These are phyloP conservation scores for Fonsecaea monophora DNA, from an alignment of 2,329 filamentous ascomycete species.

Conservation along the genomic window DNA sequence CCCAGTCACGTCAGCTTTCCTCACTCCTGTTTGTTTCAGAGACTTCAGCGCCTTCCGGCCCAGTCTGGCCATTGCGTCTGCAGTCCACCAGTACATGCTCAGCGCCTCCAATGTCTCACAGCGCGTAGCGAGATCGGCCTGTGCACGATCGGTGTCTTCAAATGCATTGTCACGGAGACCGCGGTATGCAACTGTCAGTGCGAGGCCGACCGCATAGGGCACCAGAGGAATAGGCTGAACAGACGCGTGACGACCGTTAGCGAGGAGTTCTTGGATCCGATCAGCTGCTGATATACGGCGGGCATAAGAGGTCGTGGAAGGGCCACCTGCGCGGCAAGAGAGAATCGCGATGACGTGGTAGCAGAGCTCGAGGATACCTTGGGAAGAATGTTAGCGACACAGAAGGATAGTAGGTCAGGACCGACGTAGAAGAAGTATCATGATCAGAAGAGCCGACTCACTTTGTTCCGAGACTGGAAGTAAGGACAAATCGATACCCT, in stretches of 20 bases:
- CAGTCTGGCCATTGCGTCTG: conserved; percentile 51
- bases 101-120: conserved; percentile 47
- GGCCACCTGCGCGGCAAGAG: conserved; percentile 60
- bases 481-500: conserved; percentile 29
- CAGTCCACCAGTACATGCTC: conserved; percentile 49
- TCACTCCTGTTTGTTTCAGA: conserved; percentile 37
- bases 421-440: not conserved
- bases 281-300: conserved; percentile 63
- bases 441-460: conserved; percentile 18
- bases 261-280: conserved; percentile 58
- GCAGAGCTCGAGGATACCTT: conserved; percentile 62
- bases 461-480: conserved; percentile 25
- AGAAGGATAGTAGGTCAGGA: not conserved
- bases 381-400: not conserved
- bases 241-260: conserved; percentile 39
- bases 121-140: conserved; percentile 46
- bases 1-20: conserved; percentile 51
- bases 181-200: conserved; percentile 63
- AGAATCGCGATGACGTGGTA: conserved; percentile 65
- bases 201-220: conserved; percentile 63
- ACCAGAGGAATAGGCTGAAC: conserved; percentile 62
- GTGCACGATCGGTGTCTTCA: conserved; percentile 47
- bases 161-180: conserved; percentile 60
- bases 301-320: conserved; percentile 58
- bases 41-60: conserved; percentile 48